These are phyloP conservation scores for Haberlea rhodopensis DNA, from an alignment of 257 asterid genomes.

Conservation along the genomic window DNA sequence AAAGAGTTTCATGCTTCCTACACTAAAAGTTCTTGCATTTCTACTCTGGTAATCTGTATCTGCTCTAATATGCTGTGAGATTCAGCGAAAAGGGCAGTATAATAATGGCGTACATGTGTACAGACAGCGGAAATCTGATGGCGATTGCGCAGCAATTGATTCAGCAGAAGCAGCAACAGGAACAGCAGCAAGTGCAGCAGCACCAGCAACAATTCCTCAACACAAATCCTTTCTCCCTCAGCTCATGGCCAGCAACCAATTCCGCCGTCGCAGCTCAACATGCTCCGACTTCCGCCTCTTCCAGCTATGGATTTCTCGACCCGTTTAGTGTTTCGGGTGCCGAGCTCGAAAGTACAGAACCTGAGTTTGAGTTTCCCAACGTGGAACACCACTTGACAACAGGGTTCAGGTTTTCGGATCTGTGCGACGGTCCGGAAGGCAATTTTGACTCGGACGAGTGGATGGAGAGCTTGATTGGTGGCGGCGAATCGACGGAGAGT, in stretches of 20 bases:
- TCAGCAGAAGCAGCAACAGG: constrained; percentile 90
- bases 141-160: constrained; percentile 98
- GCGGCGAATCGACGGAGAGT: constrained; percentile 70
- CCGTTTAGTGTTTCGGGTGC: constrained; percentile 56
- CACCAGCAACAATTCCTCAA: constrained; percentile 52
- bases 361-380: constrained; percentile 63
- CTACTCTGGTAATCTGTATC: not conserved
- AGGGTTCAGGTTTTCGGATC: constrained; percentile 59
- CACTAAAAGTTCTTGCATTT: not conserved
- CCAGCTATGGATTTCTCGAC: constrained; percentile 57
- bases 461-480: constrained; percentile 93
- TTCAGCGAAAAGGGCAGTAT: not conserved
- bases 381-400: constrained; percentile 48
- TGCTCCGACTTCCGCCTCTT: too few relatives aligned
- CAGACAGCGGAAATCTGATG: constrained; percentile 98
- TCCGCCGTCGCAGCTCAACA: too few relatives aligned
- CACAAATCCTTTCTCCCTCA: constrained; percentile 53
- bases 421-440: constrained; percentile 51
- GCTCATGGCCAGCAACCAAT: constrained; percentile 38
- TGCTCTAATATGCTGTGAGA: not conserved
- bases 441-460: constrained; percentile 97
- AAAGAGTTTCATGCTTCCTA: too few relatives aligned
- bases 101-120: constrained; percentile 88
- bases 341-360: constrained; percentile 48
- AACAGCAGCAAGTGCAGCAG: constrained; percentile 69